phyloP scores from a whole-genome alignment of 352 stramenopile species.

The Phytopythium helicoides region DNA sequence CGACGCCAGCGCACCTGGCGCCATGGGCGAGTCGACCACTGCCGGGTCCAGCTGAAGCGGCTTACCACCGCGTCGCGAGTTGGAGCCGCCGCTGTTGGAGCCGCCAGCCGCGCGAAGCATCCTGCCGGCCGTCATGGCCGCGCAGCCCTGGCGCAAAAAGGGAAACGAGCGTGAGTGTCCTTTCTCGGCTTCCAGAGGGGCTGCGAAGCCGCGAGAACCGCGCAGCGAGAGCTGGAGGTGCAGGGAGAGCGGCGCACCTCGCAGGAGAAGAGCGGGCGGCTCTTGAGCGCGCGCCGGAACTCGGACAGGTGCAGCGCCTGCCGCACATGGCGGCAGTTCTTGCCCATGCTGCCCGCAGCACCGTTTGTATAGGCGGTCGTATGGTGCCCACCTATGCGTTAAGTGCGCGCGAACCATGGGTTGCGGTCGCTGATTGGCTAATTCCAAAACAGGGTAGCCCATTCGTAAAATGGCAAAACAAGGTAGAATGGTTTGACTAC shows the following conservation, averaged over 20 bases:
- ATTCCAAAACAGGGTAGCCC: too few species aligned
- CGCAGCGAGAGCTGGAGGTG: not conserved
- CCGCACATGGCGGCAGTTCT: slow-evolving; percentile 55
- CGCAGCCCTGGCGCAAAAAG: slow-evolving; percentile 27
- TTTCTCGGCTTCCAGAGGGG: too few species aligned
- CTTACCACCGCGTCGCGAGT: slow-evolving; percentile 1
- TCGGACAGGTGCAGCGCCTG: slow-evolving; percentile 48
- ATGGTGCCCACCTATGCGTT: too few species aligned
- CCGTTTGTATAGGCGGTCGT: too few species aligned
- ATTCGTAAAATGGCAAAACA: too few species aligned
- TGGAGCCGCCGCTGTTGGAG: slow-evolving; percentile 6
- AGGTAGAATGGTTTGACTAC: too few species aligned
- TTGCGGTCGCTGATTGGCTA: too few species aligned
- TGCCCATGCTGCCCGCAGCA: too few species aligned
- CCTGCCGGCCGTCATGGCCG: slow-evolving; percentile 8
- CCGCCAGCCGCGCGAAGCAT: slow-evolving; percentile 14
- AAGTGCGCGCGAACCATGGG: too few species aligned
- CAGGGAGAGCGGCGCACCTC: slow-evolving; percentile 18
- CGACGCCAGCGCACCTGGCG: not conserved
- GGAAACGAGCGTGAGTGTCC: too few species aligned
- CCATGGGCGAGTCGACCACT: not conserved
- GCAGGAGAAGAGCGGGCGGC: slow-evolving; percentile 37
- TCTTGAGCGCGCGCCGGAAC: slow-evolving; percentile 51
- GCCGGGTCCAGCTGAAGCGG: not conserved
- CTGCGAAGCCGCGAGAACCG: too few species aligned